These are phyloP conservation scores for Albatrellus sp. DNA, from an alignment of 1,284 basidiomycete species.

Conservation along the genomic window DNA sequence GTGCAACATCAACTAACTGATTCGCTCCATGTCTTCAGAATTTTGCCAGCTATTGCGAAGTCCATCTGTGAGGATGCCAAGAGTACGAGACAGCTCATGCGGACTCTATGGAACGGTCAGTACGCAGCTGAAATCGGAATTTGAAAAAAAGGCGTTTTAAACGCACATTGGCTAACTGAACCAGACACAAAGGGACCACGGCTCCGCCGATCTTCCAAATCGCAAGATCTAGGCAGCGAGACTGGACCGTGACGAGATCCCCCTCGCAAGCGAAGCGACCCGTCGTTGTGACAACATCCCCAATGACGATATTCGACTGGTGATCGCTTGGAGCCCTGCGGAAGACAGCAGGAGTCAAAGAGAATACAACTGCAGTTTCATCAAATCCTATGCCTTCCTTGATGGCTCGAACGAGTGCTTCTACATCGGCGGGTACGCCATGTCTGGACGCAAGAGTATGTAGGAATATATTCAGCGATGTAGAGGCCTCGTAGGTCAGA, in stretches of 20 bases:
- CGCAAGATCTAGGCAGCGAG: constrained; percentile 59
- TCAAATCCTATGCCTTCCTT: constrained; percentile 36
- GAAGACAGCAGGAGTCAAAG: constrained; percentile 28
- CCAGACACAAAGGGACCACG: constrained; percentile 60
- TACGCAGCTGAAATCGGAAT: not conserved
- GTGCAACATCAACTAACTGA: constrained; percentile 39
- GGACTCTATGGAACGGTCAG: constrained; percentile 33
- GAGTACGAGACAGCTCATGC: constrained; percentile 60
- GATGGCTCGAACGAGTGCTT: constrained; percentile 37
- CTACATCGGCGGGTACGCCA: constrained; percentile 11
- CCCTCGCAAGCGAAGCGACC: constrained; percentile 24
- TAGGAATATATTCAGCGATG: constrained; percentile 63
- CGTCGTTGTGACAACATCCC: not conserved
- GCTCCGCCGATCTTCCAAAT: constrained; percentile 81
- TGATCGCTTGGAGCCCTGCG: not conserved
- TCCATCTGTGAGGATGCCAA: constrained; percentile 67
- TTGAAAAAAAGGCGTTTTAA: not conserved
- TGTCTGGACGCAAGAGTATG: constrained; percentile 16
- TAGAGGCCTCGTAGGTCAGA: constrained; percentile 67
- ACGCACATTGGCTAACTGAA: constrained; percentile 67
- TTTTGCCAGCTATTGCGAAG: constrained; percentile 82
- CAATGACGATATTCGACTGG: not conserved
- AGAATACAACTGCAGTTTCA: constrained; percentile 37
- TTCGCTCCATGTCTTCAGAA: constrained; percentile 82
- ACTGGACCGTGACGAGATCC: constrained; percentile 49